These are phyloP conservation scores for Hemileia vastatrix DNA, from an alignment of 1,284 basidiomycete species.

Conservation along the genomic window DNA sequence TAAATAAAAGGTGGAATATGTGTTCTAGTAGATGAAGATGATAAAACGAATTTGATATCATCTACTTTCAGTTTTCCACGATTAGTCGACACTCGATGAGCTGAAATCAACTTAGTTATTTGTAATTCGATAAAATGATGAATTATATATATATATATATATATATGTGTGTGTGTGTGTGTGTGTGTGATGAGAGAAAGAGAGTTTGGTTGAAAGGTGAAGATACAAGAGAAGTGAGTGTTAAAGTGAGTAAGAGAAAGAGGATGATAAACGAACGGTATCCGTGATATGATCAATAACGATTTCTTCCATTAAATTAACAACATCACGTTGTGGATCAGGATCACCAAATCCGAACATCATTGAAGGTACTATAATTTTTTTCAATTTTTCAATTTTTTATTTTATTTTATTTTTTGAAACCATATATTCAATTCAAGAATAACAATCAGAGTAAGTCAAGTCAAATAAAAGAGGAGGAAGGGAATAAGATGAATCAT, in stretches of 20 bases:
- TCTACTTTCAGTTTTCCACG: conserved; percentile 21
- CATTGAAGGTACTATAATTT: conserved; percentile 13
- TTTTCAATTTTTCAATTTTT: too few species aligned
- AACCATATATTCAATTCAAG: neutral
- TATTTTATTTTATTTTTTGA: too few species aligned
- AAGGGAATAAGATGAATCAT: neutral
- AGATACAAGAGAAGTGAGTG: too few species aligned
- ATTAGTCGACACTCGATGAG: conserved; percentile 16
- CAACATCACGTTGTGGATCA: conserved; percentile 18
- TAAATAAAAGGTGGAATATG: too few species aligned
- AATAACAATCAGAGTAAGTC: neutral
- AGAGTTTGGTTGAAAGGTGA: too few species aligned
- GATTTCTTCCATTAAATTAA: conserved; percentile 20
- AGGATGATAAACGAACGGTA: conserved; percentile 4
- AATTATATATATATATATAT: too few species aligned
- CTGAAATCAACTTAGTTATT: conserved; percentile 21
- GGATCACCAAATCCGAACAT: conserved; percentile 23
- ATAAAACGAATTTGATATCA: conserved; percentile 15
- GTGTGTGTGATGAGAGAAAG: too few species aligned
- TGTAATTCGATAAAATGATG: too few species aligned
- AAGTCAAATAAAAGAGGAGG: neutral
- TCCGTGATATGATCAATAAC: conserved; percentile 22
- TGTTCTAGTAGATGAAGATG: conserved; percentile 6
- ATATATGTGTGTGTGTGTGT: too few species aligned
- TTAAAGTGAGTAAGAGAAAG: too few species aligned